Evolutionary conservation across 805 yeast genomes (phyloP).

Genomic region (Nakazawaea populi): DNA sequence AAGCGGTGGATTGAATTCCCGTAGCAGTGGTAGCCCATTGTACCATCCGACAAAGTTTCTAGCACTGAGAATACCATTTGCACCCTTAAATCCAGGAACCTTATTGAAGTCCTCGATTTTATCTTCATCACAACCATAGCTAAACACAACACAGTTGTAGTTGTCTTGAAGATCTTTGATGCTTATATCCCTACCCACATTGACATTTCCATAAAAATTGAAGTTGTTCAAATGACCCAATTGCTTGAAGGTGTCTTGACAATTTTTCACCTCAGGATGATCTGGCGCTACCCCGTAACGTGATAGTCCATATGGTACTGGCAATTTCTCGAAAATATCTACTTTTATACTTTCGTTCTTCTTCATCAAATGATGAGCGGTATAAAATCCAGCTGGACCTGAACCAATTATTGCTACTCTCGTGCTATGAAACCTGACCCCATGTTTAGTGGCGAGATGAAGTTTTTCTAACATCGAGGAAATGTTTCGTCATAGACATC

Average conservation of each 20-base stretch:
- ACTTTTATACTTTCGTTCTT: conserved; percentile 34
- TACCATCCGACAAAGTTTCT: conserved; percentile 94
- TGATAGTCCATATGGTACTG: conserved; percentile 88
- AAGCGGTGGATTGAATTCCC: conserved; percentile 49
- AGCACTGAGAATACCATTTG: conserved; percentile 71
- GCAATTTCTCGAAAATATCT: conserved; percentile 77
- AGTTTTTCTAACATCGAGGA: background rate
- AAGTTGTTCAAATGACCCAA: conserved; percentile 32
- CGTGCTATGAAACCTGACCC: conserved; percentile 5
- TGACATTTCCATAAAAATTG: conserved; percentile 65
- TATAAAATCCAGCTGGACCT: conserved; percentile 96
- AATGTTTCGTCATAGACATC: background rate
- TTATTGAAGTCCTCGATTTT: conserved; percentile 40
- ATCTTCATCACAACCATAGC: conserved; percentile 75
- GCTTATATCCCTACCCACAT: conserved; percentile 57
- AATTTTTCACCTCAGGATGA: conserved; percentile 92
- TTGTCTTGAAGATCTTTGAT: conserved; percentile 41
- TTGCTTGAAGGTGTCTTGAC: conserved; percentile 69
- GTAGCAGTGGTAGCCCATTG: conserved; percentile 74
- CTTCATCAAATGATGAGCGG: conserved; percentile 67
- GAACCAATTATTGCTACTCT: conserved; percentile 81
- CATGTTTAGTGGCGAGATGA: background rate
- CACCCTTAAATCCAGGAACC: conserved; percentile 52
- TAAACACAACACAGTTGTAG: conserved; percentile 70
- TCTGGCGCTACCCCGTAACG: conserved; percentile 99